Evolutionary conservation across 2,329 filamentous ascomycete species (phyloP).

Genomic region (Colletotrichum destructivum): DNA sequence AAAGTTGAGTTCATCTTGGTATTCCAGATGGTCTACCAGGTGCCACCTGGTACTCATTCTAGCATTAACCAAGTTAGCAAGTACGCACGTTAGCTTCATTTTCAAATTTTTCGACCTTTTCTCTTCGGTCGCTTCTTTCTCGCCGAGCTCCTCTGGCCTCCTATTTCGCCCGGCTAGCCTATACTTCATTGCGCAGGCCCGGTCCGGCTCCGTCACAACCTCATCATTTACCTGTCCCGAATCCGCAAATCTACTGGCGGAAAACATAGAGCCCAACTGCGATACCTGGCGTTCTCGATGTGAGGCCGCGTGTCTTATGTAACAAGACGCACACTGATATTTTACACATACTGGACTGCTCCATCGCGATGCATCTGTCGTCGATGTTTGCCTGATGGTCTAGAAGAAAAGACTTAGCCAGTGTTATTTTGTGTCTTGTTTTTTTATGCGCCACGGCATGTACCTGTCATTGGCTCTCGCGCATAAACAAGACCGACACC

Average conservation of each 20-base stretch:
- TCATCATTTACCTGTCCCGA: slow-evolving; percentile 30
- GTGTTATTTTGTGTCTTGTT: accelerated
- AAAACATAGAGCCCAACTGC: slow-evolving; percentile 1
- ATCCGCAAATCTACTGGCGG: slow-evolving; percentile 14
- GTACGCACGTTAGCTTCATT: background rate
- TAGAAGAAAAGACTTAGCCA: slow-evolving; percentile 1
- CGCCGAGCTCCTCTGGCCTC: background rate
- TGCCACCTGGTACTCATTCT: background rate
- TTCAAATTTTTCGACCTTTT: background rate
- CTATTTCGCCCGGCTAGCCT: slow-evolving; percentile 10
- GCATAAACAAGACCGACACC: background rate
- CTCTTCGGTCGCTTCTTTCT: background rate
- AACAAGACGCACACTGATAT: slow-evolving; percentile 11
- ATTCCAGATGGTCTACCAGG: background rate
- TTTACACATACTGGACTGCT: background rate
- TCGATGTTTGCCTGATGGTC: slow-evolving; percentile 3
- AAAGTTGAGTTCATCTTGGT: slow-evolving; percentile 25
- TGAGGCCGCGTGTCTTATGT: slow-evolving; percentile 4
- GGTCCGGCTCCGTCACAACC: slow-evolving; percentile 17
- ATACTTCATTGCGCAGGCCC: slow-evolving; percentile 22
- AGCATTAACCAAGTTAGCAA: background rate
- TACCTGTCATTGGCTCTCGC: background rate
- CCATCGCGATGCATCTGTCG: background rate
- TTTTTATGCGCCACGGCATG: slow-evolving; percentile 6
- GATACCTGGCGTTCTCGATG: background rate